Evolutionary conservation across 805 yeast species (phyloP).

Genomic region (Komagataella ulmi): DNA sequence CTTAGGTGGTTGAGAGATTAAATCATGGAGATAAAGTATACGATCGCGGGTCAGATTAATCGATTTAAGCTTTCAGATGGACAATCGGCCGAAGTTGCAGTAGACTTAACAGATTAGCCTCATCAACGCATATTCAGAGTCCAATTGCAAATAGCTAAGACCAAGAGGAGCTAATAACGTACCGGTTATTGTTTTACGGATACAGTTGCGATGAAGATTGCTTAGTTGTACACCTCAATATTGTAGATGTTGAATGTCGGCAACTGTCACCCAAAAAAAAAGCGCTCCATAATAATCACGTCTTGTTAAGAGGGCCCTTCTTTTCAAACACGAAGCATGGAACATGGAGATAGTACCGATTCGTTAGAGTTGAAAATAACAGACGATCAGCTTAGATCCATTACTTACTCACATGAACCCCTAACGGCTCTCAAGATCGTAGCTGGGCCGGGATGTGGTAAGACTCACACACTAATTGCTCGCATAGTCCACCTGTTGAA

Average conservation of each 20-base stretch:
- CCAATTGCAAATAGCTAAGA: too few relatives aligned
- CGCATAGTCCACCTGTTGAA: constrained; percentile 35
- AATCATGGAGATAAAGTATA: background rate
- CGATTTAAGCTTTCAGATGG: background rate
- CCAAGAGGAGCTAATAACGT: too few relatives aligned
- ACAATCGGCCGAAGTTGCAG: background rate
- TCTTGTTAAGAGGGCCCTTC: background rate
- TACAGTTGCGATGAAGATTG: too few relatives aligned
- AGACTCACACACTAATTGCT: constrained; percentile 44
- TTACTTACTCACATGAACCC: constrained; percentile 24
- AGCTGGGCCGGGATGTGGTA: constrained; percentile 73
- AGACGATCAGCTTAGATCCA: constrained; percentile 30
- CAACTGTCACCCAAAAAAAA: background rate
- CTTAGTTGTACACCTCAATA: too few relatives aligned
- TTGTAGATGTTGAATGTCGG: background rate
- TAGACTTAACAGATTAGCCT: too few relatives aligned
- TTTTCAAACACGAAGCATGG: background rate
- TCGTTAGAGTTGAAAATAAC: constrained; percentile 17
- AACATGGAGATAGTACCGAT: background rate
- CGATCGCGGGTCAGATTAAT: background rate
- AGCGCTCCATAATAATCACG: background rate
- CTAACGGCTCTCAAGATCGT: constrained; percentile 32
- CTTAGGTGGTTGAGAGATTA: background rate
- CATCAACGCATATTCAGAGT: too few relatives aligned
- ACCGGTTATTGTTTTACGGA: too few relatives aligned